Evolutionary conservation across 371 early-diverging fungal genomes (phyloP).

Genomic region (Parasitella parasitica): DNA sequence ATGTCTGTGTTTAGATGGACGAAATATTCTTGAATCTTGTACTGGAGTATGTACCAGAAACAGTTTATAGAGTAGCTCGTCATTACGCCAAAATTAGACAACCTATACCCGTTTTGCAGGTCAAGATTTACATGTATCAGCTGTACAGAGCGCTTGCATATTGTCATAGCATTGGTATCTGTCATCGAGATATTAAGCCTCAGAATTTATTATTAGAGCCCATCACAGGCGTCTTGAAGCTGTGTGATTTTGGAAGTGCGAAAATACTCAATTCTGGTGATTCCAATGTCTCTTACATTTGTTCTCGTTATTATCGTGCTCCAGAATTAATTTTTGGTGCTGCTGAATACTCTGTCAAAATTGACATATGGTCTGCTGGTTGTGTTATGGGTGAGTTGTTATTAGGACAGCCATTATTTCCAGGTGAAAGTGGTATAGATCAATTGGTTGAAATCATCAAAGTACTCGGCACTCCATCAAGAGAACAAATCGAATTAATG

Average conservation of each 20-base stretch:
- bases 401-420: slow-evolving; percentile 92
- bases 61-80: slow-evolving; percentile 78
- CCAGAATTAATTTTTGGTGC: slow-evolving; percentile 95
- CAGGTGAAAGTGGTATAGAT: slow-evolving; percentile 97
- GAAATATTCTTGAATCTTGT: slow-evolving; percentile 84
- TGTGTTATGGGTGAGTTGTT: slow-evolving; percentile 97
- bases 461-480: slow-evolving; percentile 94
- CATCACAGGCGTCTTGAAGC: slow-evolving; percentile 82
- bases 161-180: slow-evolving; percentile 91
- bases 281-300: slow-evolving; percentile 94
- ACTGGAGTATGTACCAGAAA: slow-evolving; percentile 83
- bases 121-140: slow-evolving; percentile 97
- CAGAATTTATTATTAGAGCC: slow-evolving; percentile 96
- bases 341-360: slow-evolving; percentile 84
- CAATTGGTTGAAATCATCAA: slow-evolving; percentile 99
- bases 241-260: slow-evolving; percentile 98
- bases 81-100: slow-evolving; percentile 84
- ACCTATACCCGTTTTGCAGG: slow-evolving; percentile 84
- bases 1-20: slow-evolving; percentile 42
- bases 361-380: slow-evolving; percentile 97
- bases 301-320: slow-evolving; percentile 96
- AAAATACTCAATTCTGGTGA: slow-evolving; percentile 88
- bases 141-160: slow-evolving; percentile 93
- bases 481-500: slow-evolving; percentile 91
- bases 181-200: slow-evolving; percentile 97